Base-by-base conservation (phyloP, 208 protist species). In the Acanthamoeba healyi region DNA sequence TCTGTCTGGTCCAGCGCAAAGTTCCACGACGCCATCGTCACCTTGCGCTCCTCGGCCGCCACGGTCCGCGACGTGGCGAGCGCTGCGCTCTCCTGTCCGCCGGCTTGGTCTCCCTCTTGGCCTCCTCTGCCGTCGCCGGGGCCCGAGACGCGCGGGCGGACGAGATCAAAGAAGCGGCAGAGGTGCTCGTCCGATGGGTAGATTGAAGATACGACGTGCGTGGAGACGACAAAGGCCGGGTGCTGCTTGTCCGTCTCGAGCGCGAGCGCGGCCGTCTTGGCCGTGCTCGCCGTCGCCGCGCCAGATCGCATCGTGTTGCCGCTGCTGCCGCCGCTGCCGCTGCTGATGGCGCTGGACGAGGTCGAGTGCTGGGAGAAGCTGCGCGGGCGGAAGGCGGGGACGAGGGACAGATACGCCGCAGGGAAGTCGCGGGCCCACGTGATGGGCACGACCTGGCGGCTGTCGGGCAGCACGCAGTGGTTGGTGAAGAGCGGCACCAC, bases 101-200 rank as follows among this genome's bases (percentile, higher is more conserved):
- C 26, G 46, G 5, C 40, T 4, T 46, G 12, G 38, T 86, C 74
- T 1, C n/a, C 38, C 9, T 7, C 42, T 6, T 12, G 3, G 32
- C 19, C 46, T 49, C 14, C 24, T 4, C 12, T 38, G n/a, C 17
- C 29, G 22, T 29, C 32, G 17, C 3, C 38, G 54, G 74, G 2
- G 74, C 38, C 24, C 19, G 46, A 46, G 38, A 49, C 46, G 5
- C 81, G 44, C 12, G 54, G 81, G 6, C 51, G 81, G 4, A 89
- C 44, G 46, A 89, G 44, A 24, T 94, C 54, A 19, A 94, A 94
- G 40, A 95, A 95, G 29, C 44, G 65, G 46, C 93, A 94, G 7
- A 95, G 7, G 77, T 67, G 36, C 22, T 40, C 34, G 17, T 95
- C 88, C 26, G 95, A 92, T 26, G 94, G 82, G 29, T 79, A 95